A percentile compares a stretch with the other conserved stretches of the same genome.
Conservation (phyloP, 2,329 filamentous ascomycete genomes). For the Aspergillus sp. region DNA sequence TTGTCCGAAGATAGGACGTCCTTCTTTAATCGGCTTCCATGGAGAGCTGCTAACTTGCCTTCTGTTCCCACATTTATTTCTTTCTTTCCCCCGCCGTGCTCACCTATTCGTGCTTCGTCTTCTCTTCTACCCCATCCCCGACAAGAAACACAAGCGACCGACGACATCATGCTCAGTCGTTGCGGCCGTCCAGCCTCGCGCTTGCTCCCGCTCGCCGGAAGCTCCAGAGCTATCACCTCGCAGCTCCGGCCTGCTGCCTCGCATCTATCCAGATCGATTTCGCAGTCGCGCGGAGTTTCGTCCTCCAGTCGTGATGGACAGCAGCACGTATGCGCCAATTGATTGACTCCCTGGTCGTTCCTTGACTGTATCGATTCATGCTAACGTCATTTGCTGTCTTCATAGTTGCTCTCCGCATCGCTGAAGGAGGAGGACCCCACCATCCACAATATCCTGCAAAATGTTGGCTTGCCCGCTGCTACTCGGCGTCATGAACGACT, state of each 20-base stretch:
- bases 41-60: constrained; percentile 8
- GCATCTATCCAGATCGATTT: constrained; percentile 21
- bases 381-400: constrained; percentile 5
- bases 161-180: constrained; percentile 34
- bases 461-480: constrained; percentile 53
- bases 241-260: constrained; percentile 22
- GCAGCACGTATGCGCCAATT: constrained; percentile 35
- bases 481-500: background rate
- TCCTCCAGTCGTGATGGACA: constrained; percentile 41
- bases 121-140: background rate
- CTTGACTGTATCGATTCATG: background rate
- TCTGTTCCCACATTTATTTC: constrained; percentile 14
- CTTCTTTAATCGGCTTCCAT: constrained; percentile 17
- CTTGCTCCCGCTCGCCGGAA: constrained; percentile 32
- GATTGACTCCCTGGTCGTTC: background rate
- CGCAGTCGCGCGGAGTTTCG: constrained; percentile 40
- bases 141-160: constrained; percentile 9
- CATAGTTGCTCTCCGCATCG: constrained; percentile 73
- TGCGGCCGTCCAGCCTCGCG: constrained; percentile 35
- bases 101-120: background rate
- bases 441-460: constrained; percentile 86
- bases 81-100: constrained; percentile 21
- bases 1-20: constrained; percentile 19
- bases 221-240: constrained; percentile 26
- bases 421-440: constrained; percentile 82